A percentile compares a stretch with the other conserved stretches of the same genome.
Evolutionary conservation across 129 eudicot species (phyloP).

Genomic region (Pseudognaphalium luteoalbum): DNA sequence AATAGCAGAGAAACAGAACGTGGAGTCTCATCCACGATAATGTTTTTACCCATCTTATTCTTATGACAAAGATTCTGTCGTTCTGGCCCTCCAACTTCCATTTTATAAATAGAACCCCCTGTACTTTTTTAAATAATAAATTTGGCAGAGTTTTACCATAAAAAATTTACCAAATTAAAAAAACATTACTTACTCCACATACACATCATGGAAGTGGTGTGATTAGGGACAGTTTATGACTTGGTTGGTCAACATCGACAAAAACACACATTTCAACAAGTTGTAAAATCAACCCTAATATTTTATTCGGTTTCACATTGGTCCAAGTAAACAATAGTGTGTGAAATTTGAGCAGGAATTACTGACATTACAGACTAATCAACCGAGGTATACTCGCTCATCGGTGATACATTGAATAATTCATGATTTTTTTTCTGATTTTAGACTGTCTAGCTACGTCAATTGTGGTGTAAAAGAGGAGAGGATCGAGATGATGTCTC

Average conservation of each 20-base stretch:
- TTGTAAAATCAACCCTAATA: background rate
- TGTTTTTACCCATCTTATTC: slow-evolving; percentile 34
- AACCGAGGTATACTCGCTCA: too few species aligned
- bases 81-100: slow-evolving; percentile 32
- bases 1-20: slow-evolving; percentile 27
- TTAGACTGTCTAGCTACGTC: too few species aligned
- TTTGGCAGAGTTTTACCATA: background rate
- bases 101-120: slow-evolving; percentile 13
- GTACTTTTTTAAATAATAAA: slow-evolving; percentile 13
- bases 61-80: slow-evolving; percentile 43
- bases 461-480: too few species aligned
- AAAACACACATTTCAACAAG: background rate
- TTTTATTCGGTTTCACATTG: background rate
- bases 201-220: background rate
- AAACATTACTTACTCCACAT: background rate
- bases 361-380: background rate
- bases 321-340: background rate
- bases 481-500: too few species aligned
- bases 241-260: slow-evolving; percentile 3
- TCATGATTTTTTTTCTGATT: too few species aligned
- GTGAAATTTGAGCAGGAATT: background rate
- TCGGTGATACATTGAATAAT: too few species aligned
- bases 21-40: slow-evolving; percentile 48
- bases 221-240: background rate
- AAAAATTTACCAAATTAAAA: background rate